Base-by-base conservation (phyloP, 2,329 filamentous ascomycete genomes). In the Monosporascus cannonballus region DNA sequence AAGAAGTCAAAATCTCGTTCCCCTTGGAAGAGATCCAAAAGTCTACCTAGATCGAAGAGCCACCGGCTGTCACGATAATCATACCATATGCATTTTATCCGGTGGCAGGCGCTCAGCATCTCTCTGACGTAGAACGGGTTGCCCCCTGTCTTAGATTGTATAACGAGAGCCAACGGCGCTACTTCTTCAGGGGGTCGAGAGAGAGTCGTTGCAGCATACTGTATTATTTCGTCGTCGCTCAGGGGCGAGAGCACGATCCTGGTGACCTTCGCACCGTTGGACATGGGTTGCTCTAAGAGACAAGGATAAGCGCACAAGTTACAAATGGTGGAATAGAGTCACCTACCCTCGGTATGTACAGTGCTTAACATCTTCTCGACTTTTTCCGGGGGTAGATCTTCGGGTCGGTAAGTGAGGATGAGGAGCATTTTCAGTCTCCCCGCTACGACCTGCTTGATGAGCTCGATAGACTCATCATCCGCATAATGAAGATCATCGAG, bases 61-160 rank as follows among this genome's bases (percentile, higher is more conserved):
- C 93, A 97, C 46, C 81, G 79, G 47, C 85, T 89, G 58, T 87
- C 83, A 60, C 84, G 85, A 77, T 94, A 96, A 56, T 91, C 90
- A 69, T 96, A 96, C 81, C 86, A 96, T 48, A 96, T 87, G 67
- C 89, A 96, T 59, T 86, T 86, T 65, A 90, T 94, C 41, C 89
- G 84, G 67, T 96, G 86, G 66, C 90, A 95, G 3, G 87, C 86
- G 64, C 89, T 89, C 4, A 96, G 79, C 80, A 96, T 95, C 70
- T 96, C 90, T 51, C 90, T 81, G 68, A 96, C 88, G 64, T 94
- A 95, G 64, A 96, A 96, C 0, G 91, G 87, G 56, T 96, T 96
- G 1, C 92, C 92, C 25, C 82, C 82, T 8, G 89, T 93, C 71
- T 94, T 95, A 63, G 93, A 91, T 67, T 95, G 89, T 6, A 96